Evolutionary conservation across 2,329 filamentous ascomycete genomes (phyloP).

Genomic region (Aureobasidium subglaciale): DNA sequence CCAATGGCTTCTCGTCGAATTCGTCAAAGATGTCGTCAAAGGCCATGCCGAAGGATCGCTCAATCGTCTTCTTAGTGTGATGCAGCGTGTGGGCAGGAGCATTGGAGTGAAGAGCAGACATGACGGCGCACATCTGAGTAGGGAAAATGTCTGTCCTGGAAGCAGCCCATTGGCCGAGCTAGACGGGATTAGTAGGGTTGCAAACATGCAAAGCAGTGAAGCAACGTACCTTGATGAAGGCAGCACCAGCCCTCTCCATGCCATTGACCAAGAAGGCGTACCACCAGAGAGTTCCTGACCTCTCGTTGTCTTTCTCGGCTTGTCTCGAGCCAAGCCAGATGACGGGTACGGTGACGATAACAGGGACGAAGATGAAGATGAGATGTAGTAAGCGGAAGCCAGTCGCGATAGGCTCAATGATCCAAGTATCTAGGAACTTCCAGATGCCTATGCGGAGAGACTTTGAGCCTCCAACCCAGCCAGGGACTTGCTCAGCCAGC

Average conservation of each 20-base stretch:
- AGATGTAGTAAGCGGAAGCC: constrained; percentile 83
- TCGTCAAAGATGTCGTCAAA: constrained; percentile 96
- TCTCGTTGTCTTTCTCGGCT: constrained; percentile 62
- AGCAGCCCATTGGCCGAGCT: constrained; percentile 97
- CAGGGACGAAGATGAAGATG: constrained; percentile 81
- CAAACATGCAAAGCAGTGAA: neutral
- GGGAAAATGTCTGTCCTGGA: constrained; percentile 96
- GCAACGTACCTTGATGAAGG: constrained; percentile 79
- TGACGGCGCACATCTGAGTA: constrained; percentile 79
- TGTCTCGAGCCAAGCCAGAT: constrained; percentile 70
- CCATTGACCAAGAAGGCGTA: constrained; percentile 77
- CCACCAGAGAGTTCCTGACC: constrained; percentile 85
- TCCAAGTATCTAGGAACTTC: constrained; percentile 61
- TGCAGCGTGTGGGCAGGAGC: constrained; percentile 84
- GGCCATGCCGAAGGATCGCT: constrained; percentile 68
- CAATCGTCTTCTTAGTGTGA: constrained; percentile 70
- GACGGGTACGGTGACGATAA: constrained; percentile 69
- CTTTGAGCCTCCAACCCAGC: constrained; percentile 53
- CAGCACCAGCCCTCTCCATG: constrained; percentile 90
- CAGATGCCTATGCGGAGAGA: constrained; percentile 54
- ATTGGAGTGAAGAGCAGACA: constrained; percentile 92
- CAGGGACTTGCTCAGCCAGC: constrained; percentile 60
- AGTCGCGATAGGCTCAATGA: constrained; percentile 81
- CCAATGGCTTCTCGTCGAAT: constrained; percentile 81
- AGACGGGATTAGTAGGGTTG: neutral